Evolutionary conservation across 2,329 filamentous ascomycete genomes (phyloP), one percentile per base, ranked within the genome.

Genomic region (Madurella fahalii): DNA sequence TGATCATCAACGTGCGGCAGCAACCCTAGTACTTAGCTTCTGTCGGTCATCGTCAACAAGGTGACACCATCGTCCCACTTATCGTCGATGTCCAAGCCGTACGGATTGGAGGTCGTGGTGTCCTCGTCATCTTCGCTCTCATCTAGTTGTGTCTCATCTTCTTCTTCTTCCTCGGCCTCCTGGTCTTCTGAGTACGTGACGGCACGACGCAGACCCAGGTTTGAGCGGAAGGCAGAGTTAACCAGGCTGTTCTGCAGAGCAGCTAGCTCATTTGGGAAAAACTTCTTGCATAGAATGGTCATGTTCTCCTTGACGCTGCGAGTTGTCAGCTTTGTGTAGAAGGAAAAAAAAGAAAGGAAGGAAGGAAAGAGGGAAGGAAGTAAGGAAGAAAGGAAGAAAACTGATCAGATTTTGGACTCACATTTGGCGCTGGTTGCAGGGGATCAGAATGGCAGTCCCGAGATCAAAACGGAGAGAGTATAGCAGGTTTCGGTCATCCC

Each of bases 401-500:
- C 5, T 2, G 20, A 18, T 25, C n/a, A n/a, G n/a, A 9, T 16
- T 18, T 12, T 40, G 11, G 13, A 53, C 58, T 54, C 47, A 61
- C 63, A 60, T 51, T 50, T 54, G 56, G 20, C 57, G 52, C 32
- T 63, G 58, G 20, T 59, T 58, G 41, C 53, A 61, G 13, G 62
- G 58, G 30, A 63, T 54, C 20, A 58, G 51, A 13, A 58, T 55
- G 1, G 60, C 53, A 39, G 50, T 57, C 9, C 50, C 57, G 15
- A 65, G 52, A 47, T 66, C 58, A 43, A 54, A 67, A 1, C 59
- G 53, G 34, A 65, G 52, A 4, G 63, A 65, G 47, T 68, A 67
- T 9, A 67, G 50, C 2, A 64, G 52, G 47, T 65, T 67, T 42
- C 66, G 51, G 31, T 57, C 61, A 45, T 67, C 60, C 64, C 64